Evolutionary conservation across 2,329 filamentous ascomycete genomes (phyloP).

Genomic region (Scolecobasidium constrictum): DNA sequence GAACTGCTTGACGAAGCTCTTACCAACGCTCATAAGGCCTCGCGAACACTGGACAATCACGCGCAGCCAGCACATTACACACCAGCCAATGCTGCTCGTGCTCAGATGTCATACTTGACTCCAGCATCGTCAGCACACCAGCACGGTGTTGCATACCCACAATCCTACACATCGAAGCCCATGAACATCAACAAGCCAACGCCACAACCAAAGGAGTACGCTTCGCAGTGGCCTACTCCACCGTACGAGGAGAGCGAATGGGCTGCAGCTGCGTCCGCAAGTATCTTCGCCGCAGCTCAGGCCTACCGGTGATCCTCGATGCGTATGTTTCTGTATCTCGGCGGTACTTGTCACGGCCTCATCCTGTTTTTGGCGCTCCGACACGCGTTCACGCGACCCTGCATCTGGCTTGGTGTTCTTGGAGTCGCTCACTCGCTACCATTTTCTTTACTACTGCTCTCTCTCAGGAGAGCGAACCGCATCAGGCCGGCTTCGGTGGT

Average conservation of each 20-base stretch:
- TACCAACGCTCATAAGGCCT: conserved; percentile 63
- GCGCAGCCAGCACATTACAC: conserved; percentile 15
- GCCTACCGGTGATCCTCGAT: conserved; percentile 5
- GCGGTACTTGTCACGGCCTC: background rate
- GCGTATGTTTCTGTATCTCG: background rate
- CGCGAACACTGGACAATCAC: conserved; percentile 54
- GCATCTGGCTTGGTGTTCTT: conserved; percentile 1
- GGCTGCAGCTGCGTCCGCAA: conserved; percentile 67
- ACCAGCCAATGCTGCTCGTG: conserved; percentile 6
- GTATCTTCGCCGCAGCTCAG: conserved; percentile 3
- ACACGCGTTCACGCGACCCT: background rate
- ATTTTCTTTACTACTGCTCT: background rate
- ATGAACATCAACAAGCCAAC: conserved; percentile 54
- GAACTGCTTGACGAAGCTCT: conserved; percentile 87
- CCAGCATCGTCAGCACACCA: conserved; percentile 74
- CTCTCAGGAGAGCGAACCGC: too few species aligned
- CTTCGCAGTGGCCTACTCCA: conserved; percentile 83
- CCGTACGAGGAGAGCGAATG: conserved; percentile 91
- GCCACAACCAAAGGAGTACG: conserved; percentile 36
- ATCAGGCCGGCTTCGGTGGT: too few species aligned
- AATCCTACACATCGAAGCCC: conserved; percentile 53
- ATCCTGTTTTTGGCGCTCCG: background rate
- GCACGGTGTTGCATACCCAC: conserved; percentile 64
- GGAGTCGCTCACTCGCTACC: conserved; percentile 2
- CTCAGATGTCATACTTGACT: conserved; percentile 42